A percentile compares a stretch with the other conserved stretches of the same genome.
Conservation (phyloP, 805 yeast species). For the Candida quercuum region DNA sequence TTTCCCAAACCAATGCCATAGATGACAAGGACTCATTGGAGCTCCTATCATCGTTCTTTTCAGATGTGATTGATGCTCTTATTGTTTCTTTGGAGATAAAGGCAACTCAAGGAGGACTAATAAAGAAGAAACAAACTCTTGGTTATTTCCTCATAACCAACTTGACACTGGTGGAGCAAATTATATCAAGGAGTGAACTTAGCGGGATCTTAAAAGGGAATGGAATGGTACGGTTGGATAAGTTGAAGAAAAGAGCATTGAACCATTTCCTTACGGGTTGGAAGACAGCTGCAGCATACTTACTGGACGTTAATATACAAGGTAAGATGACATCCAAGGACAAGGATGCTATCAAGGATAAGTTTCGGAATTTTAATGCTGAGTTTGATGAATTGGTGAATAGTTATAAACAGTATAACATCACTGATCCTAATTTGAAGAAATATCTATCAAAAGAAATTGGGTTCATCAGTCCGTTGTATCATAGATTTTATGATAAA, state of each 20-base stretch:
- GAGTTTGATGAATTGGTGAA: slow-evolving; percentile 74
- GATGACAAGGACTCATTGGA: slow-evolving; percentile 39
- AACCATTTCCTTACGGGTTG: slow-evolving; percentile 71
- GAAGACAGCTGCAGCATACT: slow-evolving; percentile 70
- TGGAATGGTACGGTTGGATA: slow-evolving; percentile 60
- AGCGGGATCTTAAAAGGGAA: slow-evolving; percentile 47
- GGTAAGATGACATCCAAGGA: slow-evolving; percentile 61
- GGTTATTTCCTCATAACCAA: slow-evolving; percentile 74
- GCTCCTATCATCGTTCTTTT: slow-evolving; percentile 58
- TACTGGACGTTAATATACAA: slow-evolving; percentile 77
- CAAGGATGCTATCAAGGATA: slow-evolving; percentile 76
- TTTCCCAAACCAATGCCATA: slow-evolving; percentile 34
- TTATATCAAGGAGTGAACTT: slow-evolving; percentile 55
- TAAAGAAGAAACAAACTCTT: slow-evolving; percentile 33
- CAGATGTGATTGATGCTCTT: slow-evolving; percentile 76
- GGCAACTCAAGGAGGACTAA: slow-evolving; percentile 30
- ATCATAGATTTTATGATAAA: slow-evolving; percentile 79
- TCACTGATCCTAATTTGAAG: slow-evolving; percentile 63
- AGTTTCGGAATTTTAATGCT: slow-evolving; percentile 74
- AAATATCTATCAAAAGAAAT: slow-evolving; percentile 65
- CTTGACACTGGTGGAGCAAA: slow-evolving; percentile 67
- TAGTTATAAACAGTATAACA: slow-evolving; percentile 57
- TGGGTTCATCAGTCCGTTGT: slow-evolving; percentile 72
- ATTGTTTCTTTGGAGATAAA: slow-evolving; percentile 58
- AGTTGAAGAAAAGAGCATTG: slow-evolving; percentile 66